Evolutionary conservation across 306 rosid species (phyloP).

Genomic region (Adenanthera pavonina): DNA sequence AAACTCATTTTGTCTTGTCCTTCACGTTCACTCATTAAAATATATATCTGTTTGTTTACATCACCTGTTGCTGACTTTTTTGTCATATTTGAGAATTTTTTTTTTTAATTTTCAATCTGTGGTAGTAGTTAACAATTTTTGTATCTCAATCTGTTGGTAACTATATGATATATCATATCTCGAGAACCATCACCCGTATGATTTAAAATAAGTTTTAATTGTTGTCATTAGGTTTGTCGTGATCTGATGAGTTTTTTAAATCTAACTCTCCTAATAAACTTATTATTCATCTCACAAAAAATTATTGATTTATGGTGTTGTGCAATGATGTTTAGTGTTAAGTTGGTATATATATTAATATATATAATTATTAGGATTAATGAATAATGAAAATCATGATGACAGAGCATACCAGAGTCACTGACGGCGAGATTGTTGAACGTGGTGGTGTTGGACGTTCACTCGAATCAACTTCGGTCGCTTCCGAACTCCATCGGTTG

Average conservation of each 20-base stretch:
- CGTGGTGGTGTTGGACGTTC: slow-evolving; percentile 74
- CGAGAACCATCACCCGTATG: neutral
- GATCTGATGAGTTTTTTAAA: too few species aligned
- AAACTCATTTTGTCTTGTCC: neutral
- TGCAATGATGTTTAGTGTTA: neutral
- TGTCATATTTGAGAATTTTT: neutral
- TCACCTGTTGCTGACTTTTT: neutral
- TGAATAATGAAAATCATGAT: too few species aligned
- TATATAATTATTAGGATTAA: neutral
- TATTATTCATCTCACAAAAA: too few species aligned
- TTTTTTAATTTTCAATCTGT: neutral
- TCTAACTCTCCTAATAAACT: too few species aligned
- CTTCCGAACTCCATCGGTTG: slow-evolving; percentile 95
- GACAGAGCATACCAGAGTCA: slow-evolving; percentile 85
- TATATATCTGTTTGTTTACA: neutral
- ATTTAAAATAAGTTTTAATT: too few species aligned
- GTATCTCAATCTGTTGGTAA: neutral
- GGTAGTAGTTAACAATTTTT: neutral
- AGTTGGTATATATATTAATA: too few species aligned
- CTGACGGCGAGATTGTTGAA: slow-evolving; percentile 76
- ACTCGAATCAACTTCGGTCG: slow-evolving; percentile 76
- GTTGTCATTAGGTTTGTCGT: too few species aligned
- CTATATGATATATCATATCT: neutral
- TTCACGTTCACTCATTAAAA: neutral
- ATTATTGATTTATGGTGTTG: too few species aligned